Evolutionary conservation across 257 asterid genomes (phyloP).

Genomic region (Solanum habrochaites): DNA sequence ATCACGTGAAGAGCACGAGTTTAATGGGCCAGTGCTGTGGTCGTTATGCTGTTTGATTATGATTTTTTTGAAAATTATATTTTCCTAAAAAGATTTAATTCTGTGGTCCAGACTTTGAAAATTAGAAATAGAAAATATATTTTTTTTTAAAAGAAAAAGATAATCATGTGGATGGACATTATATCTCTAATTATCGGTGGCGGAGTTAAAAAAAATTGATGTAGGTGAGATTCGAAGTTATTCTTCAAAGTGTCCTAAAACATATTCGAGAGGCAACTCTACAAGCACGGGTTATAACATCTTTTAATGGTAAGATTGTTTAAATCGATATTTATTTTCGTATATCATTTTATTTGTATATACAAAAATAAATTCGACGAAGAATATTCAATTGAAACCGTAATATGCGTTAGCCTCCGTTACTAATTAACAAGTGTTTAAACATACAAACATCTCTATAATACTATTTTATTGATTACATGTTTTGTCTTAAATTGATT

Average conservation of each 20-base stretch:
- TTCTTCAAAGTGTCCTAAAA: no score
- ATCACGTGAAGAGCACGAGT: slow-evolving; percentile 18
- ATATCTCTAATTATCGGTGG: neutral
- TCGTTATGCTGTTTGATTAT: neutral
- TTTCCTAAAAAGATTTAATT: neutral
- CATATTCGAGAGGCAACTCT: no score
- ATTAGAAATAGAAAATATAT: neutral
- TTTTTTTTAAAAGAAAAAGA: neutral
- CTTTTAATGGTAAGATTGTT: no score
- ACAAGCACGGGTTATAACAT: no score
- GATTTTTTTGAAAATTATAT: neutral
- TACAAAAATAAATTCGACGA: no score
- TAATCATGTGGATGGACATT: neutral
- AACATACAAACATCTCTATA: neutral
- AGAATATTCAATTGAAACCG: no score
- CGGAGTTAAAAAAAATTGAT: no score
- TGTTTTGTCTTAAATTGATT: neutral
- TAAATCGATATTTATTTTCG: no score
- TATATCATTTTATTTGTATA: no score
- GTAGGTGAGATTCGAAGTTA: no score
- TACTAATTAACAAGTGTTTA: neutral
- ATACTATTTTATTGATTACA: neutral
- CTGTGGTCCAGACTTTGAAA: neutral
- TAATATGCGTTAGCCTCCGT: neutral
- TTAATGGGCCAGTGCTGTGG: slow-evolving; percentile 2